Base-by-base conservation (phyloP, 768 basidiomycete genomes). In the Hygrocybe coccinea region DNA sequence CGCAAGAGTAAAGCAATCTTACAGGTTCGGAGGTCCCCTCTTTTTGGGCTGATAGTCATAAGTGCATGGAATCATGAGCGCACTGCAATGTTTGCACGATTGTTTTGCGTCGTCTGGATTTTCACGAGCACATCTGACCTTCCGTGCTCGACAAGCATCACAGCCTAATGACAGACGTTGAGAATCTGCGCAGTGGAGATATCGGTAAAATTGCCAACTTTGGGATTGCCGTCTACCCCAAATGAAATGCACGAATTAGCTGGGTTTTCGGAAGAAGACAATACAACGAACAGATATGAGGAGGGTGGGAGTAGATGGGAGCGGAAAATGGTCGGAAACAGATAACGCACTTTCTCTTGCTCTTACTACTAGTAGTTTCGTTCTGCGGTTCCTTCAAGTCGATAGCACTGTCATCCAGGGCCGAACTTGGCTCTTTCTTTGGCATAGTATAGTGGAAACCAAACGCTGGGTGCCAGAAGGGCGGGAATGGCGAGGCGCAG, bases 21-120 rank as follows among this genome's bases (percentile, higher is more conserved):
- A 95, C 89, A 93, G 76, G 69, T 95, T 95, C 1, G 92, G 93
- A 2, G 93, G 93, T 0, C 93, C 93, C 54, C 93, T 77, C 71
- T 95, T 95, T 77, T 93, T 93, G 17, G 93, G 93, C 67, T 90
- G 88, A 67, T 95, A 95, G 65, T 91, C 88, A 62, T 94, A 95
- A 1, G 89, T 92, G 69, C 93, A 94, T 5, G 84, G 80, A 48
- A 93, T 87, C 17, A 84, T 86, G 49, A 94, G 82, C 0, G 86
- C 79, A 61, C 87, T 76, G 67, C 91, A 94, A 66, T 93, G 91
- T 67, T 89, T 92, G 86, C 91, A 93, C 7, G 86, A 78, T 60
- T 83, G 83, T 69, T 85, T 87, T 9, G 81, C 75, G 65, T 89
- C 87, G 59, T 89, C 87, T 22, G 84, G 80, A 61, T 85, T 85